phyloP scores from a whole-genome alignment of 2,329 filamentous ascomycete genomes.

The Fusarium goolgardi region DNA sequence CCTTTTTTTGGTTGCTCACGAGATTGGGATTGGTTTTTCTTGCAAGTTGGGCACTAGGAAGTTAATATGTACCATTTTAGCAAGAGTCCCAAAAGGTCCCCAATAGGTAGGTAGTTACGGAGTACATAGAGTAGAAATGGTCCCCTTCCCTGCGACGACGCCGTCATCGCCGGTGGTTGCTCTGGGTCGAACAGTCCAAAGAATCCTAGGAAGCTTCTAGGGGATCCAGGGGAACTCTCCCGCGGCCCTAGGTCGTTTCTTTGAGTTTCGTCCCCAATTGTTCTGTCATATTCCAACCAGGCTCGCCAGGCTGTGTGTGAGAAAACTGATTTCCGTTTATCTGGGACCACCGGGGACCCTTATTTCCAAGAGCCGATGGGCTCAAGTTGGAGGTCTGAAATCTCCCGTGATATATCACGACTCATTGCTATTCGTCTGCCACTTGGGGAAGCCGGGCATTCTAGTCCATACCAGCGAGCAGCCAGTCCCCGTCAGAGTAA shows the following conservation, averaged over 20 bases:
- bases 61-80: conserved; percentile 11
- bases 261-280: conserved; percentile 36
- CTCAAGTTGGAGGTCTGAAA: conserved; percentile 26
- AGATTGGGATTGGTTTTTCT: conserved; percentile 29
- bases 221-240: conserved; percentile 37
- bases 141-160: conserved; percentile 17
- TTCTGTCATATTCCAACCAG: conserved; percentile 35
- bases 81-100: conserved; percentile 18
- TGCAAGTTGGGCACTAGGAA: conserved; percentile 26
- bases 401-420: conserved; percentile 39
- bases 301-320: conserved; percentile 20
- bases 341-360: conserved; percentile 33
- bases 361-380: conserved; percentile 21
- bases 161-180: conserved; percentile 27
- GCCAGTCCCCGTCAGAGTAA: conserved; percentile 38
- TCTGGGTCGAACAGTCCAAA: conserved; percentile 4
- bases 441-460: conserved; percentile 20
- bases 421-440: conserved; percentile 36
- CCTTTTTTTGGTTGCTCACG: conserved; percentile 20
- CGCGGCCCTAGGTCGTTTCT: conserved; percentile 34
- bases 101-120: conserved; percentile 13
- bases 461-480: conserved; percentile 37
- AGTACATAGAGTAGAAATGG: conserved; percentile 13
- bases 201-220: conserved; percentile 35
- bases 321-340: conserved; percentile 26